phyloP scores from a whole-genome alignment of 2,329 filamentous ascomycete genomes.

The Harringtonia lauricola region DNA sequence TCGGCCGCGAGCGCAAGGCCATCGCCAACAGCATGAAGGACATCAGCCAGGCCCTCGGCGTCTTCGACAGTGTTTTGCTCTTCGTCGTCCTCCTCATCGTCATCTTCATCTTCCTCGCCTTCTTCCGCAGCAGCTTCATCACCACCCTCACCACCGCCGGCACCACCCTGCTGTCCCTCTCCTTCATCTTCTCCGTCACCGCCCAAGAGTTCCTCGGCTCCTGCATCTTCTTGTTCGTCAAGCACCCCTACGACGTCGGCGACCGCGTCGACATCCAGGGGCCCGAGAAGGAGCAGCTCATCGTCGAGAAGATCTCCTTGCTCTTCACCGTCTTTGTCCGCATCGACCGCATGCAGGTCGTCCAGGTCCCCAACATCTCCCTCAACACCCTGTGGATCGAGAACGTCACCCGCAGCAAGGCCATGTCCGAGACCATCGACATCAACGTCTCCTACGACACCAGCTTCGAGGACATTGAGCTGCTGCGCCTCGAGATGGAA shows the following conservation, averaged over 20 bases:
- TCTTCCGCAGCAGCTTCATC: conserved; percentile 77
- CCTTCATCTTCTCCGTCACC: conserved; percentile 88
- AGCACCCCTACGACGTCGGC: conserved; percentile 93
- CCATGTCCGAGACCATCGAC: conserved; percentile 78
- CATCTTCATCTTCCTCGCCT: conserved; percentile 79
- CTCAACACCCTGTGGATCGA: conserved; percentile 93
- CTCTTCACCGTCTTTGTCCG: conserved; percentile 87
- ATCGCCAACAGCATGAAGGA: conserved; percentile 94
- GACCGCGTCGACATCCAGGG: conserved; percentile 76
- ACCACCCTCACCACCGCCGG: conserved; percentile 82
- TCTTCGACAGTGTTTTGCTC: conserved; percentile 77
- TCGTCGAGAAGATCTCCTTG: conserved; percentile 89
- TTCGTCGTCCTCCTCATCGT: conserved; percentile 71
- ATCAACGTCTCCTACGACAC: conserved; percentile 81
- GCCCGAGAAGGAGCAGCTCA: conserved; percentile 47
- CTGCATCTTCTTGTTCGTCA: conserved; percentile 97
- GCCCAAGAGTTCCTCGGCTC: conserved; percentile 94
- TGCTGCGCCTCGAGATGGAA: conserved; percentile 75
- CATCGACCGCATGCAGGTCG: conserved; percentile 68
- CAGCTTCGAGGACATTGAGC: conserved; percentile 77
- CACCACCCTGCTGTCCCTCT: conserved; percentile 86
- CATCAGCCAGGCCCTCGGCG: conserved; percentile 85
- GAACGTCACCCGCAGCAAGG: conserved; percentile 81
- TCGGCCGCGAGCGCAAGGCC: conserved; percentile 76
- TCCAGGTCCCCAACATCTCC: conserved; percentile 80